These are phyloP conservation scores for Cladobotryum protrusum DNA, from an alignment of 2,329 filamentous ascomycete genomes.

Conservation along the genomic window DNA sequence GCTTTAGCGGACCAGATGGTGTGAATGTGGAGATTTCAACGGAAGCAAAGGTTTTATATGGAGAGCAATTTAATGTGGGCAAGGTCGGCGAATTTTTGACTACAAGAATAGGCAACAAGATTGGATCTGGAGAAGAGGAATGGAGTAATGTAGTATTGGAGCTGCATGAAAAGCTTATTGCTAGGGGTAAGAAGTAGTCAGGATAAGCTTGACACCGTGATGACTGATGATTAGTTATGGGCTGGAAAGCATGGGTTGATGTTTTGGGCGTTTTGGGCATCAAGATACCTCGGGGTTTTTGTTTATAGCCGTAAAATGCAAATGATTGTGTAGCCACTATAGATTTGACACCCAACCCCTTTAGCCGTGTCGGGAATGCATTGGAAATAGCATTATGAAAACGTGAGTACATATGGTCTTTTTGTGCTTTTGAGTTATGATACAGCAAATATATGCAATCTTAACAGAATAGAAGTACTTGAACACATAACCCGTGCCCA, in stretches of 20 bases:
- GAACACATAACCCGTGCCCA: too few species aligned
- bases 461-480: too few species aligned
- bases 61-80: conserved; percentile 67
- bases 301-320: too few species aligned
- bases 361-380: too few species aligned
- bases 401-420: too few species aligned
- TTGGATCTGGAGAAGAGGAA: conserved; percentile 28
- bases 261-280: conserved; percentile 12
- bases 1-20: conserved; percentile 39
- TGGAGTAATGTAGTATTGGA: conserved; percentile 54
- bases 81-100: conserved; percentile 69
- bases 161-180: conserved; percentile 48
- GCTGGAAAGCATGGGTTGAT: conserved; percentile 11
- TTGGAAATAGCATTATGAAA: too few species aligned
- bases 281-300: conserved; percentile 9
- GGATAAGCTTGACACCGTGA: conserved; percentile 12
- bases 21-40: conserved; percentile 49
- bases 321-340: too few species aligned
- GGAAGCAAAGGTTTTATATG: conserved; percentile 62
- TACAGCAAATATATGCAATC: too few species aligned
- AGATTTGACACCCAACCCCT: too few species aligned
- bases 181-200: conserved; percentile 45
- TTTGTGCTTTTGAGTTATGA: too few species aligned
- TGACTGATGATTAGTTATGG: conserved; percentile 23
- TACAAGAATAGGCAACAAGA: conserved; percentile 42